Evolutionary conservation across 2,329 filamentous ascomycete genomes (phyloP), one percentile per base, ranked within the genome.

Genomic region (Tolypocladium tropicale): DNA sequence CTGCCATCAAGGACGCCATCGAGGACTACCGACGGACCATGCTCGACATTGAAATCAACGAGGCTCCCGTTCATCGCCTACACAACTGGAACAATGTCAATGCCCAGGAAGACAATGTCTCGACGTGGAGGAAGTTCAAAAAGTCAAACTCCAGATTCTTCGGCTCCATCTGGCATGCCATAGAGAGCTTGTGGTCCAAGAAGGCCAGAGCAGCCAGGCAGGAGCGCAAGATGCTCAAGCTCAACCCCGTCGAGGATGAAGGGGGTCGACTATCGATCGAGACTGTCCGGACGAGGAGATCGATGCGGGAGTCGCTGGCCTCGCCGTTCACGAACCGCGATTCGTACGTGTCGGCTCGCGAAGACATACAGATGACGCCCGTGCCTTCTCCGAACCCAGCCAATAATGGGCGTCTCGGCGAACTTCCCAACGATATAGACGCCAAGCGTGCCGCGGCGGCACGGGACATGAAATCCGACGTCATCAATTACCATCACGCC

Each of bases 341-440:
- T 3, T 83, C 80, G 0, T 79, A 77, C 58, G 65, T 73, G 23
- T 84, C 83, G 1, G 77, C 78, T 23, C 76, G 76, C 39, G 84
- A 89, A 57, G 89, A 88, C 30, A 95, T 99, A 55, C 91, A 93
- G 67, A 95, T 99, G 92, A 97, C 92, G 0, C 92, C 93, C 0
- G 92, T 99, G 21, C 85, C 88, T 2, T 96, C 92, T 2, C 91
- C 90, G 6, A 76, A 84, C 1, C 85, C 59, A 6, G 41, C 54
- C 46, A 54, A 60, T 85, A 2, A 66, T 74, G 63, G 55, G 60
- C 21, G 67, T 21, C 67, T 70, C 36, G 67, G 75, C 53, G 67
- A 72, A 65, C 65, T 78, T 61, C 74, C 72, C 23, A 69, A 73
- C 32, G 64, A 67, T 36, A 61, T 65, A 18, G 70, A 70, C 41